Base-by-base conservation (phyloP, 352 stramenopile genomes). In the Phytophthora litchii region DNA sequence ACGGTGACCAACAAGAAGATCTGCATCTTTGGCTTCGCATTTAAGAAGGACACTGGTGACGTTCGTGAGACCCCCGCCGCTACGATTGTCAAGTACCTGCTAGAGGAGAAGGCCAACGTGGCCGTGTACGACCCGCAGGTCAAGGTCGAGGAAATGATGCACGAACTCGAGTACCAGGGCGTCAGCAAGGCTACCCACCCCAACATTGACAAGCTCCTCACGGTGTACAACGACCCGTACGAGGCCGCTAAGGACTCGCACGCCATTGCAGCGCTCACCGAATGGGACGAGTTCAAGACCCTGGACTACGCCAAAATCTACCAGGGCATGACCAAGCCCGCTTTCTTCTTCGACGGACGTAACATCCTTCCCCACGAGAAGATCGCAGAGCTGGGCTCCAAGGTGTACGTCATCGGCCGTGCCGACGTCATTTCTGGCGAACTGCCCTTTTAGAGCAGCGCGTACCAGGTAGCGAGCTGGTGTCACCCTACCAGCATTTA, bases 1-100 rank as follows among this genome's bases (percentile, higher is more conserved):
- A 99, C 96, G 27, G 95, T 99, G 25, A 99, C 97, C 21, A 98
- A 98, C 66, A 99, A 99, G 80, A 98, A 98, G 75, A 99, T 99
- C 73, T 98, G 96, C 48, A 82, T 99, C 57, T 88, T 99, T 13
- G 98, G 98, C 60, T 99, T 99, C 76, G 97, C 98, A 13, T 99
- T 99, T 82, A 99, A 99, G 91, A 99, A 99, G 72, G 96, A 99
- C 80, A 99, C 98, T 36, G 97, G 97, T 19, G 98, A 99, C 78
- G 97, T 98, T 36, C 94, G 98, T 25, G 98, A 99, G 82, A 99
- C 97, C 1, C 92, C 97, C 4, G 96, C 97, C 1, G 98, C 97
- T 21, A 98, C 98, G 61, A 97, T 99, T 38, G 86, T 97, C 67
- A 97, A 98, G 72, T 93, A 95, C 58, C 78, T 99, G 52, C 65